Conservation (phyloP, 2,329 filamentous ascomycete species). For the Exserohilum rostratum region DNA sequence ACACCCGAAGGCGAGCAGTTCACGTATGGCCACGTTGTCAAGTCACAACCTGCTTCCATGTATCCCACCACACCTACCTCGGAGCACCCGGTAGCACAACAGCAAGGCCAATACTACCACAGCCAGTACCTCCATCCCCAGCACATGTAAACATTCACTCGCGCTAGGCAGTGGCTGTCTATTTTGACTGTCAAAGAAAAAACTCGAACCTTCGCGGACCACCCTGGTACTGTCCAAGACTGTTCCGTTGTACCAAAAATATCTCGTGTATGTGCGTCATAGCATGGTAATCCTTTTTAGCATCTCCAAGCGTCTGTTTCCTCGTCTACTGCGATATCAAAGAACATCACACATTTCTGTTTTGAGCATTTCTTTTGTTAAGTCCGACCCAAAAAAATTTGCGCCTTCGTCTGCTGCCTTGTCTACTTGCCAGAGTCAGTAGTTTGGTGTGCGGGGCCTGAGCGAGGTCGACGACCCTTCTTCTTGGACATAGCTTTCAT, state of each 20-base stretch:
- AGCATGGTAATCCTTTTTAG: conserved; percentile 45
- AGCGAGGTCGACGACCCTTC: conserved; percentile 20
- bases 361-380: conserved; percentile 46
- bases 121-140: conserved; percentile 45
- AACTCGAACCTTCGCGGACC: conserved; percentile 16
- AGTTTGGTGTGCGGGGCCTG: conserved; percentile 21
- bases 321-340: conserved; percentile 43
- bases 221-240: conserved; percentile 17
- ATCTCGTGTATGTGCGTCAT: conserved; percentile 48
- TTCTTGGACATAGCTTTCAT: conserved; percentile 37
- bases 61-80: conserved; percentile 49
- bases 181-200: conserved; percentile 23
- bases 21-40: conserved; percentile 36
- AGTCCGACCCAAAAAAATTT: conserved; percentile 31
- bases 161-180: conserved; percentile 21
- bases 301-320: conserved; percentile 48
- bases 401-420: conserved; percentile 23
- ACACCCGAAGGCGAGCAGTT: conserved; percentile 69
- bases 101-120: conserved; percentile 45
- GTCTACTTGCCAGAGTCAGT: conserved; percentile 13
- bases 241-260: conserved; percentile 47
- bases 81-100: conserved; percentile 41
- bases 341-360: conserved; percentile 37
- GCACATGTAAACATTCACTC: conserved; percentile 36
- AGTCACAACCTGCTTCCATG: conserved; percentile 33